Percentiles rank a stretch among this genome's conserved stretches.
These are phyloP conservation scores for Trypanosoma caninum DNA, from an alignment of 208 protist genomes.

Conservation along the genomic window DNA sequence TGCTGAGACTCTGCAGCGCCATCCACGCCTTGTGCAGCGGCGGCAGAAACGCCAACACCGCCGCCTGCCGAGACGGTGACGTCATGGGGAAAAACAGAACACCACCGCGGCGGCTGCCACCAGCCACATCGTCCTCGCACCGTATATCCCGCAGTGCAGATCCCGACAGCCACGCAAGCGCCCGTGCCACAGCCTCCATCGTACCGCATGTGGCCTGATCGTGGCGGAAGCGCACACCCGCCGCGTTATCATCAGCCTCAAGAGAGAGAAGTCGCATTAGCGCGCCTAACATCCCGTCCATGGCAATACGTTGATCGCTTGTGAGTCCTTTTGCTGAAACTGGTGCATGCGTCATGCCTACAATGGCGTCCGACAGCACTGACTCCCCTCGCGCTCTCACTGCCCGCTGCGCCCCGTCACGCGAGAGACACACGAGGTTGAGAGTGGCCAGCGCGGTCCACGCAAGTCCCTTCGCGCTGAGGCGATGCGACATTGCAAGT, in stretches of 20 bases:
- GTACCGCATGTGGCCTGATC: slow-evolving; percentile 44
- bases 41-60: slow-evolving; percentile 54
- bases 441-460: slow-evolving; percentile 59
- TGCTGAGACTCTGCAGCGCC: slow-evolving; percentile 42
- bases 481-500: slow-evolving; percentile 32
- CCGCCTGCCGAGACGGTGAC: slow-evolving; percentile 44
- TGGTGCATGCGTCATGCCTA: slow-evolving; percentile 30
- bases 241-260: slow-evolving; percentile 54
- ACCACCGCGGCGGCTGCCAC: slow-evolving; percentile 3
- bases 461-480: slow-evolving; percentile 45
- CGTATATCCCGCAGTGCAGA: slow-evolving; percentile 50
- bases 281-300: slow-evolving; percentile 56
- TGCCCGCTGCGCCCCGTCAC: slow-evolving; percentile 31
- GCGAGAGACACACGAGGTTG: slow-evolving; percentile 70
- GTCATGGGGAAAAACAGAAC: slow-evolving; percentile 32
- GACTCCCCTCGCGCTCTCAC: slow-evolving; percentile 39
- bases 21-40: slow-evolving; percentile 80
- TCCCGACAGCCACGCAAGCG: slow-evolving; percentile 36
- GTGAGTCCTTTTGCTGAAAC: neutral
- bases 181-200: slow-evolving; percentile 43
- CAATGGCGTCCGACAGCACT: slow-evolving; percentile 40
- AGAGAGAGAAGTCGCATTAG: slow-evolving; percentile 47
- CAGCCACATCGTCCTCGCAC: slow-evolving; percentile 17
- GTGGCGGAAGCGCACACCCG: slow-evolving; percentile 51
- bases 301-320: slow-evolving; percentile 20